A percentile compares a stretch with the other conserved stretches of the same genome.
Evolutionary conservation across 2,329 filamentous ascomycete species (phyloP).

Genomic region (Emmonsiellopsis sp.): DNA sequence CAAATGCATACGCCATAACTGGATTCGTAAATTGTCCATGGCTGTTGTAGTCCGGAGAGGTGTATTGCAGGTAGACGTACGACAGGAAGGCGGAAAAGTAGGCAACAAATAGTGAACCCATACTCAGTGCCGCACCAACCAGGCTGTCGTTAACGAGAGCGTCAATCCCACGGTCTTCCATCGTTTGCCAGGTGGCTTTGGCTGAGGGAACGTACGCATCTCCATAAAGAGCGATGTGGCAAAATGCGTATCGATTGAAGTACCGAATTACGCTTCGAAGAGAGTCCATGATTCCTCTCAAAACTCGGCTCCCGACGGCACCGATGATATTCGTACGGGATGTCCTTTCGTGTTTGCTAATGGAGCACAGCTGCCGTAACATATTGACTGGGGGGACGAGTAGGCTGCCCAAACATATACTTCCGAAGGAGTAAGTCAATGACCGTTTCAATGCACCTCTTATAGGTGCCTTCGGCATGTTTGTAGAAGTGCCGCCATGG

Average conservation of each 20-base stretch:
- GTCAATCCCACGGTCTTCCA: conserved; percentile 85
- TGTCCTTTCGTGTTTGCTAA: conserved; percentile 60
- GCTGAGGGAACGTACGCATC: conserved; percentile 79
- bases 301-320: conserved; percentile 59
- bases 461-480: conserved; percentile 69
- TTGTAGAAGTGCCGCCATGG: conserved; percentile 49
- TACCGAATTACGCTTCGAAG: conserved; percentile 82
- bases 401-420: conserved; percentile 77
- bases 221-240: conserved; percentile 86
- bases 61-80: conserved; percentile 80
- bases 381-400: conserved; percentile 82
- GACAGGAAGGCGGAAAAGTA: conserved; percentile 73
- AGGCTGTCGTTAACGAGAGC: conserved; percentile 84
- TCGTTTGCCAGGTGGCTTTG: conserved; percentile 85
- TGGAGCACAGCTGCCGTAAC: conserved; percentile 69
- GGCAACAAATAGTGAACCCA: conserved; percentile 73
- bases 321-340: conserved; percentile 61
- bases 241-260: conserved; percentile 87
- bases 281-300: conserved; percentile 67
- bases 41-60: conserved; percentile 67
- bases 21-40: conserved; percentile 62
- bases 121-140: conserved; percentile 61
- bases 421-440: conserved; percentile 85
- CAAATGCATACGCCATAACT: conserved; percentile 74
- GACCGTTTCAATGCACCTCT: conserved; percentile 73